Evolutionary conservation across 768 basidiomycete species (phyloP), one percentile per base, ranked within the genome.

Genomic region (Galerina marginata): DNA sequence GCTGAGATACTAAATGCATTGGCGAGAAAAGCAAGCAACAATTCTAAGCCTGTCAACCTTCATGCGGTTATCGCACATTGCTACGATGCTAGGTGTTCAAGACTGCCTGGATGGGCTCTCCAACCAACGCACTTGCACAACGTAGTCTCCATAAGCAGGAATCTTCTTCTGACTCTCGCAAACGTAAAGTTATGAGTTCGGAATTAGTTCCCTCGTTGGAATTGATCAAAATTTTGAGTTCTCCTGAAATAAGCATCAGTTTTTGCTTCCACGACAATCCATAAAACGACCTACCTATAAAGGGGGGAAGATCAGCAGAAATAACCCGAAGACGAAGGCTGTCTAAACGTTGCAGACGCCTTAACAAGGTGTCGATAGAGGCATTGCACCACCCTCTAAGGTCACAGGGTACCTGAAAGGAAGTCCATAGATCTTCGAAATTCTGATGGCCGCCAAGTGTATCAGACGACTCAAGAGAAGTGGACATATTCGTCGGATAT

Each of bases 81-180:
- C 39, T 15, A 45, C 29, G 9, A 37, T 16, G 23, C 43, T 56
- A 65, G 33, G 46, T 49, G 46, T 62, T 58, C 57, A 65, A 58
- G 11, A 62, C 54, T 25, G 43, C 58, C 47, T 65, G 59, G 36
- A 68, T 62, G 14, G 45, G 50, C 47, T 58, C 54, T 46, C 62
- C 66, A 36, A 89, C 62, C 14, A 65, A 72, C 12, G 64, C 67
- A 53, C 87, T 81, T 10, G 73, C 77, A 66, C 86, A 83, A 29
- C 88, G 86, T 60, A 91, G 54, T 50, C 86, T 82, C 90, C 91
- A 92, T 47, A 92, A 69, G 67, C 89, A 90, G 29, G 88, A 83
- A 36, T 87, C 86, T 42, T 90, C 91, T 4, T 89, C 87, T 16
- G 82, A 81, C 62, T 85, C 86, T 51, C 80, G 83, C 48, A 92